Evolutionary conservation across 306 rosid species (phyloP), one percentile per base, ranked within the genome.

Genomic region (Pyrus pyrifolia): DNA sequence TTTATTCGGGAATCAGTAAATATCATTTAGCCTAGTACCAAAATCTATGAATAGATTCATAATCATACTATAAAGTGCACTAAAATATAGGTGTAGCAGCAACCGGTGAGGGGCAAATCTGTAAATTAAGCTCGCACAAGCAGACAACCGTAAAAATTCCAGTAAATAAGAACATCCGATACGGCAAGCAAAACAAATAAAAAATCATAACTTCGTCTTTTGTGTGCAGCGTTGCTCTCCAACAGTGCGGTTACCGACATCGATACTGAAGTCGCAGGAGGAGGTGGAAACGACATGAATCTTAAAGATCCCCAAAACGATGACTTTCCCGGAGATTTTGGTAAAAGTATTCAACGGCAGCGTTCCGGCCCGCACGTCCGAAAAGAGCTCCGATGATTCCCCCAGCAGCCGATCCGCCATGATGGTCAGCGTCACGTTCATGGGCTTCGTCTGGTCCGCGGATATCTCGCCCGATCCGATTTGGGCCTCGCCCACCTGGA

Each of bases 381-480:
- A 65, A 9, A 19, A 38, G 22, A 83, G 12, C 51, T 79, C 31
- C 29, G 87, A 8, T 60, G 87, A 8, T 61, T 42, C 75, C 17
- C 73, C 72, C 35, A 90, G 31, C 11, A 90, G 19, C 1, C 90
- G 88, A 8, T 91, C 90, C 0, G 89, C 93, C 94, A 90, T 67
- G 40, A 94, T 1, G 6, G 75, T 85, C 10, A 91, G 84, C 40
- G 91, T 81, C 13, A 88, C 4, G 67, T 86, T 83, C 71, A 91
- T 23, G 22, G 29, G 11, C 66, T 18, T 71, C 2, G 76, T 90
- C 84, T 77, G 80, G 4, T 69, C 78, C 9, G 88, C 38, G 0
- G 74, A 40, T 5, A 88, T 83, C 18, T 77, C 13, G n/a, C 80
- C 93, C 29, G 79, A 68, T 0, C 78, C 89, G 3, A 90, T 42